Evolutionary conservation across 1,284 basidiomycete genomes (phyloP), one percentile per base, ranked within the genome.

Genomic region (Ganoderma lucidum): DNA sequence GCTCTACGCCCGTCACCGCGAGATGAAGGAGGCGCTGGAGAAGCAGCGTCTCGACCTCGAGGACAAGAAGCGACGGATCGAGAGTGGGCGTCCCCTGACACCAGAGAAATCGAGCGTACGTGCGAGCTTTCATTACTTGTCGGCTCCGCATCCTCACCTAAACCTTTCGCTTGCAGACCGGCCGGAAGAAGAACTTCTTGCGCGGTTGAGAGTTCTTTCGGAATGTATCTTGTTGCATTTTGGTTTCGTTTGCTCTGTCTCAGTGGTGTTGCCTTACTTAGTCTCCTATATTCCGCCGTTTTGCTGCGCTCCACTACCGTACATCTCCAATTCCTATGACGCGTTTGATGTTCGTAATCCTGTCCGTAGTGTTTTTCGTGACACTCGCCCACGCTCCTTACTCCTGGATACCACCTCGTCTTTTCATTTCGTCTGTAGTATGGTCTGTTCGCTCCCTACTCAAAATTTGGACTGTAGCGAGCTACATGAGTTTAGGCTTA

Each of bases 21-120:
- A 99, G 83, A 98, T 99, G 97, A 98, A 98, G 85, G 96, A 98
- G 76, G 93, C 96, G 19, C 86, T 99, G 77, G 98, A 99, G 85
- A 99, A 97, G 86, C 97, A 99, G 83, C 90, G 96, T 75, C 79
- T 87, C 73, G 97, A 99, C 79, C 87, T 99, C 76, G 97, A 99
- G 83, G 97, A 99, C 81, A 98, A 98, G 93, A 99, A 98, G 91
- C 88, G 96, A 82, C 91, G 94, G 79, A 90, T 99, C 81, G 97
- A 99, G 85, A 94, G 91, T 76, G 97, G 96, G 61, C 88, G 96
- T 76, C 96, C 96, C 71, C 85, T 97, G 80, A 99, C 97, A 61
- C 97, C 97, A 44, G 97, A 98, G 84, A 97, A 97, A 88, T 83
- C 85, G 72, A 87, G 87, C 76, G 92, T 93, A 77, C 81, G 90